A percentile compares a stretch with the other conserved stretches of the same genome.
phyloP scores from a whole-genome alignment of 768 basidiomycete genomes.

The Leccinum barrowsii region DNA sequence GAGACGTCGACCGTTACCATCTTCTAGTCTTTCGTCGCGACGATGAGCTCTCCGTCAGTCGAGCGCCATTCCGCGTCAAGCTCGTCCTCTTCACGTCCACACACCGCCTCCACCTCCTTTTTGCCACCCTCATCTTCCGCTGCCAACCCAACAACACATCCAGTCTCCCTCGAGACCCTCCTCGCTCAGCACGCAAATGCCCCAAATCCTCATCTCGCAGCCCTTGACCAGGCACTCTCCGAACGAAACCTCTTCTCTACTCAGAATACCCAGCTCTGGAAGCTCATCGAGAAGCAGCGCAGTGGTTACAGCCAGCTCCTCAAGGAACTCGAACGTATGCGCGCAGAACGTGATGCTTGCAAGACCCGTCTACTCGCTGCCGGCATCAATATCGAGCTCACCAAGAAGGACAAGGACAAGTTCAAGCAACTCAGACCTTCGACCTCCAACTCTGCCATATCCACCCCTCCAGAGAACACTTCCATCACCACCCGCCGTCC shows the following conservation, averaged over 20 bases:
- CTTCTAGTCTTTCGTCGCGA: background rate
- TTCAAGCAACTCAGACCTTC: slow-evolving; percentile 18
- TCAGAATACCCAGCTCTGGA: slow-evolving; percentile 93
- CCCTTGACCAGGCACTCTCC: slow-evolving; percentile 71
- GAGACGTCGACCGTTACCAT: too few relatives aligned
- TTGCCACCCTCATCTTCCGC: slow-evolving; percentile 27
- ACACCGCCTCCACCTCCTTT: slow-evolving; percentile 28
- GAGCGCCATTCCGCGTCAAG: slow-evolving; percentile 22
- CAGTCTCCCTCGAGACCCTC: slow-evolving; percentile 50
- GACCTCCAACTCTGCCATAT: slow-evolving; percentile 17
- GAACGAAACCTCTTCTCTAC: slow-evolving; percentile 79
- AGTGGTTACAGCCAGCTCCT: slow-evolving; percentile 73
- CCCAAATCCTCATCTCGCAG: slow-evolving; percentile 50
- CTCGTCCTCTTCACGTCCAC: slow-evolving; percentile 29
- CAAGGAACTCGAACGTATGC: slow-evolving; percentile 83
- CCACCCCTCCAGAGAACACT: slow-evolving; percentile 26
- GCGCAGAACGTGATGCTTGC: slow-evolving; percentile 72
- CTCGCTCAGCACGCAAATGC: slow-evolving; percentile 52
- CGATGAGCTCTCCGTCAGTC: slow-evolving; percentile 21
- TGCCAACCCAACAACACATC: slow-evolving; percentile 22
- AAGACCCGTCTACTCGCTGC: slow-evolving; percentile 32
- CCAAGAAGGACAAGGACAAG: slow-evolving; percentile 28
- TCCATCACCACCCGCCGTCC: background rate
- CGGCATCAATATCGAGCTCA: slow-evolving; percentile 38
- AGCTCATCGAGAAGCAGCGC: slow-evolving; percentile 89